phyloP scores from a whole-genome alignment of 1,139 yeast species.

The Torulaspora pretoriensis region DNA sequence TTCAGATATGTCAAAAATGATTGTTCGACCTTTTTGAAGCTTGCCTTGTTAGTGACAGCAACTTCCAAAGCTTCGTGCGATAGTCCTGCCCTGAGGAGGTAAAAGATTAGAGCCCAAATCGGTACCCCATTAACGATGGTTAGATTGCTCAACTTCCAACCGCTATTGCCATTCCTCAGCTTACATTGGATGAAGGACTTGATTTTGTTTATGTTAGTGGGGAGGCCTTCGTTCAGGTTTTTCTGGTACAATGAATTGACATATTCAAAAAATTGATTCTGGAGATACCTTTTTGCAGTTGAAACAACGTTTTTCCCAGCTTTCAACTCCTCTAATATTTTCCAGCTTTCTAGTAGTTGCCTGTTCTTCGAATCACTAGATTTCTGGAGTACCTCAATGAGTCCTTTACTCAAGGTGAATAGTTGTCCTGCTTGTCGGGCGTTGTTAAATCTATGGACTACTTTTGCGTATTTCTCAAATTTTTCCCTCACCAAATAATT shows the following conservation, averaged over 20 bases:
- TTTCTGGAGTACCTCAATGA: conserved; percentile 34
- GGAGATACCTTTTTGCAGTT: conserved; percentile 61
- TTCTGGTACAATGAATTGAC: conserved; percentile 69
- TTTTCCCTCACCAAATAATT: conserved; percentile 46
- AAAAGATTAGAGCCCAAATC: conserved; percentile 87
- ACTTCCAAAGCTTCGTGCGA: conserved; percentile 69
- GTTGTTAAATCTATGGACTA: conserved; percentile 66
- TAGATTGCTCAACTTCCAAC: conserved; percentile 49
- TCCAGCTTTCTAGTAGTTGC: conserved; percentile 64
- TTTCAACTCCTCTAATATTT: conserved; percentile 41
- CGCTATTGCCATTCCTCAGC: conserved; percentile 43
- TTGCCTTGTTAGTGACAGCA: conserved; percentile 48
- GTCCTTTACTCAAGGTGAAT: conserved; percentile 37
- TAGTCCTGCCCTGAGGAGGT: conserved; percentile 79
- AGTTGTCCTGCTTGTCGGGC: conserved; percentile 50
- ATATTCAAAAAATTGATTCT: conserved; percentile 70
- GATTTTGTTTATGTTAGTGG: conserved; percentile 68
- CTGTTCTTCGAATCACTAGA: conserved; percentile 53
- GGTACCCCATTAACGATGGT: conserved; percentile 77
- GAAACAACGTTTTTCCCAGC: conserved; percentile 41
- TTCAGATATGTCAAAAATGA: conserved; percentile 77
- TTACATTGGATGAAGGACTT: conserved; percentile 57
- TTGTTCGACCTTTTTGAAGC: conserved; percentile 77
- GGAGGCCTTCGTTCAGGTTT: conserved; percentile 59
- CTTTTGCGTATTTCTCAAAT: conserved; percentile 70